Evolutionary conservation across 2,329 filamentous ascomycete genomes (phyloP), one percentile per base, ranked within the genome.

Genomic region (Fusarium ambrosium): DNA sequence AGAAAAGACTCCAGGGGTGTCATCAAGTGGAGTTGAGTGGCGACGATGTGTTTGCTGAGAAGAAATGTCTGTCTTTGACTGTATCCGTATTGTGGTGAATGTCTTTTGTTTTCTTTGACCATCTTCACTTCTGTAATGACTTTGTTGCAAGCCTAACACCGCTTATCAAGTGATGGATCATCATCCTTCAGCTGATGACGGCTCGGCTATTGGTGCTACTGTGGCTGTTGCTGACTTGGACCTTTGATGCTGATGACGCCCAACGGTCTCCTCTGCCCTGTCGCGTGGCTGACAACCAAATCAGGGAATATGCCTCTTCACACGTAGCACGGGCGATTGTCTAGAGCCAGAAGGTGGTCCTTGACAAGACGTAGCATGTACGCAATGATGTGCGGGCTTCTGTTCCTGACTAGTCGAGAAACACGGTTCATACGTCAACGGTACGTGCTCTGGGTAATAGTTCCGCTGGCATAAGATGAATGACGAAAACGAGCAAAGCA

Each of bases 271-370:
- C 20, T 41, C 14, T 59, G 66, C 62, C 62, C 64, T 73, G 73
- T 75, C 73, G 73, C 73, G 73, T 76, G 72, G 73, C 67, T 64
- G 22, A 74, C 62, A 69, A 66, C 70, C 64, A 76, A 74, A 76
- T 75, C 73, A 75, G 62, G 73, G 72, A 75, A 75, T 62, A 56
- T 65, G 39, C 32, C 64, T 61, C 61, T 64, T 48, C 53, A 48
- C 62, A 27, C 29, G 48, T 58, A 63, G 64, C 68, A 61, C 61
- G 53, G 64, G 27, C 62, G 39, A 62, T 72, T 70, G 39, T 73
- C n/a, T 59, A 32, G 66, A 62, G 72, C 60, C 69, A 75, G 61
- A 64, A 64, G 56, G 66, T 75, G 65, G 55, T 48, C 62, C 51
- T 64, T 45, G 71, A 62, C 53, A 66, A 66, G 41, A 74, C 59